phyloP scores from a whole-genome alignment of 129 eudicot genomes.

The Flaveria brownii region DNA sequence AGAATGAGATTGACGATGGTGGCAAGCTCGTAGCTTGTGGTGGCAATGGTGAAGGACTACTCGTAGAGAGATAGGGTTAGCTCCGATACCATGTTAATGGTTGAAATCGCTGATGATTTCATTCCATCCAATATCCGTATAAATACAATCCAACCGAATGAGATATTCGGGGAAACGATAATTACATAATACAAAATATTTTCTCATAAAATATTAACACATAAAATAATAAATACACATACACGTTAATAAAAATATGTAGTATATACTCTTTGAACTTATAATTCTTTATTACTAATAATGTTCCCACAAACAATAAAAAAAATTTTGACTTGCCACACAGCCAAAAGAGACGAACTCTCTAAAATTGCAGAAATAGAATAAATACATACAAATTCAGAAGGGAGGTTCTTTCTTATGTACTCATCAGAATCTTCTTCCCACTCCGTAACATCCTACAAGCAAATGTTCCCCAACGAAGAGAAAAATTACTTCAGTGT shows the following conservation, averaged over 20 bases:
- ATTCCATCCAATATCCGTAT: too few relatives aligned
- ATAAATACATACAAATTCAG: slow-evolving; percentile 53
- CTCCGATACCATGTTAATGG: too few relatives aligned
- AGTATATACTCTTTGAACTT: not conserved
- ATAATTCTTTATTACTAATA: not conserved
- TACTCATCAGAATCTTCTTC: slow-evolving; percentile 84
- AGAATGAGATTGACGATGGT: too few relatives aligned
- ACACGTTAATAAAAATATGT: not conserved
- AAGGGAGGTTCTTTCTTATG: slow-evolving; percentile 71
- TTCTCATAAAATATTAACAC: too few relatives aligned
- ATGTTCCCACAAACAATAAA: not conserved
- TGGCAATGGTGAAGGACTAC: too few relatives aligned
- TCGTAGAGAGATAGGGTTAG: too few relatives aligned
- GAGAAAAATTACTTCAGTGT: slow-evolving; percentile 15
- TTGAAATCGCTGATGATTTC: too few relatives aligned
- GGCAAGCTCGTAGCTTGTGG: too few relatives aligned
- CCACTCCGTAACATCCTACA: slow-evolving; percentile 75
- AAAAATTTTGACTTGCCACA: not conserved
- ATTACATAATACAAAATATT: too few relatives aligned
- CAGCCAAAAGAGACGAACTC: not conserved
- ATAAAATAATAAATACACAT: too few relatives aligned
- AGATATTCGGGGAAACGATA: too few relatives aligned
- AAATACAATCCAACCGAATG: too few relatives aligned
- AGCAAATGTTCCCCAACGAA: slow-evolving; percentile 16
- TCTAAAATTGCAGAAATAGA: not conserved